phyloP scores from a whole-genome alignment of 2,329 filamentous ascomycete species.

The Ceratocystis papillata region DNA sequence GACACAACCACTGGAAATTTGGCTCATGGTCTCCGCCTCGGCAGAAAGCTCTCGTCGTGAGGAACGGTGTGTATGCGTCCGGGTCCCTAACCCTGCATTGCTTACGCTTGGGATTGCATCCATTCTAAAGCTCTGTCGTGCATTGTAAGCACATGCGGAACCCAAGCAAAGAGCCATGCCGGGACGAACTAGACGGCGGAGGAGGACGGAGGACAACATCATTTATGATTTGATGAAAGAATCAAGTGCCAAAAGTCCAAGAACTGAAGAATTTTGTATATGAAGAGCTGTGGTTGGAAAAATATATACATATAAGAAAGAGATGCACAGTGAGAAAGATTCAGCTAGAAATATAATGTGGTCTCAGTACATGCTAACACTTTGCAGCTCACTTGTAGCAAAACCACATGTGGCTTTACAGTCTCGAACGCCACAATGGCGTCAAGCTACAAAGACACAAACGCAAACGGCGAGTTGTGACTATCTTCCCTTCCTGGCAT shows the following conservation, averaged over 20 bases:
- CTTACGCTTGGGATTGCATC: constrained; percentile 11
- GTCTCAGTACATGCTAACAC: background rate
- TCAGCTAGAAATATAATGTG: background rate
- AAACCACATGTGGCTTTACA: background rate
- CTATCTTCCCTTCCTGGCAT: background rate
- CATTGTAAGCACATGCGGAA: constrained; percentile 3
- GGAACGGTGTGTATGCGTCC: background rate
- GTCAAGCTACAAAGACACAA: background rate
- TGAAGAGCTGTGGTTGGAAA: background rate
- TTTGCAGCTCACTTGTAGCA: background rate
- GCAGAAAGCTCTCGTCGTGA: constrained; percentile 8
- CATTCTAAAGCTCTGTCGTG: constrained; percentile 12
- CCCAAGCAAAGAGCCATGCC: background rate
- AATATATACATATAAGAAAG: background rate
- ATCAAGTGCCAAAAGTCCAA: background rate
- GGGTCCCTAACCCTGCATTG: background rate
- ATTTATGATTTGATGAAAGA: background rate
- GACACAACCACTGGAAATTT: constrained; percentile 47
- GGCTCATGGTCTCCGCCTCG: constrained; percentile 27
- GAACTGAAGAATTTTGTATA: background rate
- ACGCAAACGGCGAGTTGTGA: constrained; percentile 7
- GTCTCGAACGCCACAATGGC: constrained; percentile 13
- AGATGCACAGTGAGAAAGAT: background rate
- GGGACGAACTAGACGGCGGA: constrained; percentile 8
- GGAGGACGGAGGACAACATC: background rate